These are phyloP conservation scores for Ascoidea asiatica DNA, from an alignment of 805 yeast genomes.

Conservation along the genomic window DNA sequence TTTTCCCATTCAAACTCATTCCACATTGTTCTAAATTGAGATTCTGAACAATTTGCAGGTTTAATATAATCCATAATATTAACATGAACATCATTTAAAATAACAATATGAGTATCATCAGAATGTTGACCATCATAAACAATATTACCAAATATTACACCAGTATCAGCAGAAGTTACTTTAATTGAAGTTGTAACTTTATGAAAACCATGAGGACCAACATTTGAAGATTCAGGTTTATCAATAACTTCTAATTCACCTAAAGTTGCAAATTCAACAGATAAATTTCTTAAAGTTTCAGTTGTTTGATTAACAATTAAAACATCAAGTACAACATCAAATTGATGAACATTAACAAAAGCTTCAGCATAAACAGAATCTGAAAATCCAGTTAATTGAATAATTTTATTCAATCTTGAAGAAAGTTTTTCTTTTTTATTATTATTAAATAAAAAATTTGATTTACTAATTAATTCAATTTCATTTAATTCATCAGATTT, in stretches of 20 bases:
- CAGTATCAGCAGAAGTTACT: constrained; percentile 96
- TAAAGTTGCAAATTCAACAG: constrained; percentile 89
- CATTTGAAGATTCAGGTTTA: constrained; percentile 75
- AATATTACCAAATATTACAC: constrained; percentile 94
- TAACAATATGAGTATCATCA: constrained; percentile 77
- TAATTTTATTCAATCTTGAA: constrained; percentile 76
- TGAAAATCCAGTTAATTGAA: constrained; percentile 94
- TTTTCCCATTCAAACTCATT: constrained; percentile 99
- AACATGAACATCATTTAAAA: constrained; percentile 86
- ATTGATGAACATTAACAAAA: constrained; percentile 89
- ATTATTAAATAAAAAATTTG: too few species aligned
- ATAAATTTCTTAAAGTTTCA: constrained; percentile 76
- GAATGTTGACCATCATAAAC: constrained; percentile 94
- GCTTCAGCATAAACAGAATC: constrained; percentile 99
- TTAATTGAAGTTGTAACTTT: constrained; percentile 78
- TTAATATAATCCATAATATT: constrained; percentile 96
- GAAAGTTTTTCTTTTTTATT: constrained; percentile 44
- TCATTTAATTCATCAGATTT: not conserved
- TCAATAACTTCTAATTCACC: constrained; percentile 95
- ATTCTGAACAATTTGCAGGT: constrained; percentile 85
- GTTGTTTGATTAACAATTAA: constrained; percentile 89
- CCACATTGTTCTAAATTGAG: constrained; percentile 95
- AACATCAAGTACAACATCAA: constrained; percentile 89
- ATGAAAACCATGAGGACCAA: constrained; percentile 97
- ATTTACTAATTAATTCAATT: not conserved